Base-by-base conservation (phyloP, 2,329 filamentous ascomycete genomes). In the Aureobasidium leucospermi region DNA sequence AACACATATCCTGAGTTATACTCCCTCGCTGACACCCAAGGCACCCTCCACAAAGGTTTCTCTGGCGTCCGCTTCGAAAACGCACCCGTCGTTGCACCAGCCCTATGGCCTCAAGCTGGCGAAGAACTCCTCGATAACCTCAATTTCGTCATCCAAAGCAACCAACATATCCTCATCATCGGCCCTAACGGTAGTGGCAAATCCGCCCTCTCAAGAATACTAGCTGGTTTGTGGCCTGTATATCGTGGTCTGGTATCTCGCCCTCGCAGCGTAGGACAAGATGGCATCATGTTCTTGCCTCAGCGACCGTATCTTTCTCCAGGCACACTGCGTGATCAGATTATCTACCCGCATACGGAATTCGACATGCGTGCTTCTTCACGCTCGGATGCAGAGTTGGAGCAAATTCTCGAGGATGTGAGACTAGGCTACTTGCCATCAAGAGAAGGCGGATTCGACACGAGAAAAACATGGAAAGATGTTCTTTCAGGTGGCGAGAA, bases 241-340 rank as follows among this genome's bases (percentile, higher is more conserved):
- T 99, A 97, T 71, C 88, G 94, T 46, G 94, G 94, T 2, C 80
- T 99, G 13, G 90, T 96, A 16, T 95, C 89, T 61, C 85, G 92
- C 1, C 93, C 94, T 2, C 90, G 94, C 68, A 81, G 78, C 41
- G 81, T 87, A 63, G 71, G 69, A 15, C 67, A 71, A 63, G 93
- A 97, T 65, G 94, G 94, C 61, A 96, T 99, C 76, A 97, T 99
- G 92, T 97, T 99, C 75, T 81, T 99, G 10, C 94, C 94, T 0
- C 94, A 99, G 72, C 83, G 93, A 15, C 91, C 93, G 0, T 97
- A 97, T 68, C 83, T 97, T 36, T 93, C 87, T 71, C 88, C 93
- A 23, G 94, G 94, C 38, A 97, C 94, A 1, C 79, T 97, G 9
- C 87, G 94, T 29, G 95, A 99, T 68, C 95, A 99, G 75, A 90